Evolutionary conservation across 306 rosid species (phyloP), one percentile per base, ranked within the genome.

Genomic region (Prunus salicina): DNA sequence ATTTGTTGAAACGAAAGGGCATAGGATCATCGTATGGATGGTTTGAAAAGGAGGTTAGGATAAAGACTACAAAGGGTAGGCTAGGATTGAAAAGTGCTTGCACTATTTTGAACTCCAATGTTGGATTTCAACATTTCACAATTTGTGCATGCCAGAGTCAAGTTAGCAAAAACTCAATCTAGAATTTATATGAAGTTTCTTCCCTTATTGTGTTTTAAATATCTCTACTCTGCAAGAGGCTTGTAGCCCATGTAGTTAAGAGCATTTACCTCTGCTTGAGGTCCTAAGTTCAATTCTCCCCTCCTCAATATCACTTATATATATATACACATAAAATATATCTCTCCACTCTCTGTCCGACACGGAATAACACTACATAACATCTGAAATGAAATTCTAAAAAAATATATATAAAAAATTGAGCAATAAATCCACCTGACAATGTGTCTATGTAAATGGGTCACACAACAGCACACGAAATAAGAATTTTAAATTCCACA

Each of bases 1-100:
- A 61, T 45, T 43, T 61, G 30, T 73, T 73, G 77, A 73, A 60
- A 43, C 46, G 27, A 47, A 15, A 10, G 76, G 52, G 50, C 20
- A 25, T 41, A n/a, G 28, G 16, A 10, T 30, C 25, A 18, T 28
- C 69, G 9, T 18, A 16, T 0, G 15, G 69, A 13, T 0, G 64
- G 51, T 57, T 19, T 20, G 65, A 72, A 72, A 56, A 56, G 49
- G 19, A 2, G 8, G 46, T 1, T 41, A 3, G 64, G 62, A 32
- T 13, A 30, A 19, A 9, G 8, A 71, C 64, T 2, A 19, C 25
- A 0, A 5, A 20, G 13, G 45, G 28, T 34, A 6, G 41, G 41
- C 41, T 34, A 55, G 8, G 20, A 43, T 43, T 41, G 43, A 30
- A 41, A 20, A 55, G 52, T n/a, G 51, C 22, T 62, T 55, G 1